Conservation (phyloP, 208 protist genomes). For the Trypanosoma mega region DNA sequence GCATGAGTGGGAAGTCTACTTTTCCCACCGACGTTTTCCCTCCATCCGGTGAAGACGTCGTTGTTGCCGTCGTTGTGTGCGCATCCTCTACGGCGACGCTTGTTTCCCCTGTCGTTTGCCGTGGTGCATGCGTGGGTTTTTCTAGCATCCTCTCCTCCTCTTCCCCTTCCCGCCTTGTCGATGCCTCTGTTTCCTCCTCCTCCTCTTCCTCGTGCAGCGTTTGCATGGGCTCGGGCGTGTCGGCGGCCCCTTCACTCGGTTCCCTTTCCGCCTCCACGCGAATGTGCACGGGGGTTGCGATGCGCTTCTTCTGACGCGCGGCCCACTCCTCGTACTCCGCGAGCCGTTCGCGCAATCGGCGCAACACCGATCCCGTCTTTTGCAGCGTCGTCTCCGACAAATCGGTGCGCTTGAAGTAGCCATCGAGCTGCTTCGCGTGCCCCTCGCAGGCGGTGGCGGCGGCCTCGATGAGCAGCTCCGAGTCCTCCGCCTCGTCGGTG, state of each 20-base stretch:
- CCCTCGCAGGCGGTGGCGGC: slow-evolving; percentile 41
- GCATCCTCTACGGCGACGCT: background rate
- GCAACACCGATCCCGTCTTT: slow-evolving; percentile 32
- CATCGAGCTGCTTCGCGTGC: slow-evolving; percentile 40
- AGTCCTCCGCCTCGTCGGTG: slow-evolving; percentile 25
- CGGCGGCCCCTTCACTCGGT: background rate
- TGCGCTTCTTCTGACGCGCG: background rate
- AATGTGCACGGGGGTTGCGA: background rate
- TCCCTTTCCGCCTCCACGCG: slow-evolving; percentile 1
- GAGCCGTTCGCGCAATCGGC: slow-evolving; percentile 31
- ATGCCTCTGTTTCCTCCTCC: background rate
- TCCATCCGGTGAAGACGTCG: background rate
- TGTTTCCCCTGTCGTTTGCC: no score
- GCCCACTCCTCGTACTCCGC: slow-evolving; percentile 22
- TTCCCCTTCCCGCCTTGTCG: background rate
- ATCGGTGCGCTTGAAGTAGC: slow-evolving; percentile 37
- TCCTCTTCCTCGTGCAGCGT: background rate
- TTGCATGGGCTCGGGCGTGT: background rate
- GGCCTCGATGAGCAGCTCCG: slow-evolving; percentile 35
- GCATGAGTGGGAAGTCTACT: slow-evolving; percentile 76
- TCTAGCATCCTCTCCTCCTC: background rate
- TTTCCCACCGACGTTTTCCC: background rate
- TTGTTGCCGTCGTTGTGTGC: background rate
- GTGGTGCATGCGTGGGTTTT: no score
- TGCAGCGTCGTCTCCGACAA: slow-evolving; percentile 34